Percentiles rank a stretch among this genome's conserved stretches.
Evolutionary conservation across 177 flowering plant genomes (phyloP).

Genomic region (Telopea speciosissima): DNA sequence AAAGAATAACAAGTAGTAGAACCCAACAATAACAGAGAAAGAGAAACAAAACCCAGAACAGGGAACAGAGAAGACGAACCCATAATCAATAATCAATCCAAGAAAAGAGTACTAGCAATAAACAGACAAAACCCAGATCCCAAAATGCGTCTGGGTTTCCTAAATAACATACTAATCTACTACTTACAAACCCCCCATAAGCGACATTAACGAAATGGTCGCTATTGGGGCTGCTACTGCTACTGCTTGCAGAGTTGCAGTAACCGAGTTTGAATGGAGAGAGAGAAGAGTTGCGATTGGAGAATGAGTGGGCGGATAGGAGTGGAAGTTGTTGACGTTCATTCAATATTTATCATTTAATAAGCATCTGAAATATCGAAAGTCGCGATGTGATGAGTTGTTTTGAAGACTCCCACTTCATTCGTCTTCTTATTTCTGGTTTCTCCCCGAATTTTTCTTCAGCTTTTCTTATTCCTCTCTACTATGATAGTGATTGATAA

Average conservation of each 20-base stretch:
- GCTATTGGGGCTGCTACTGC: not conserved
- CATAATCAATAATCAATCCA: constrained; percentile 38
- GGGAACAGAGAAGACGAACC: constrained; percentile 17
- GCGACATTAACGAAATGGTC: not conserved
- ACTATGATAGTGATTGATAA: too few relatives aligned
- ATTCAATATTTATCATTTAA: not conserved
- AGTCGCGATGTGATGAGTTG: not conserved
- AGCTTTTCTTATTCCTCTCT: not conserved
- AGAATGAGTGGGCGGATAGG: not conserved
- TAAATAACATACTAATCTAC: not conserved
- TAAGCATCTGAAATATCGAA: not conserved
- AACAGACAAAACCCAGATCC: constrained; percentile 24
- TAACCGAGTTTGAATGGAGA: not conserved
- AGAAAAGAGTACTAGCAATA: not conserved
- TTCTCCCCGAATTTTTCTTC: not conserved
- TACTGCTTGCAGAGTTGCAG: not conserved
- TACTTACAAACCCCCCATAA: not conserved
- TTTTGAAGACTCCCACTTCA: not conserved
- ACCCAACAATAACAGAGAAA: constrained; percentile 24
- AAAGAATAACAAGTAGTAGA: constrained; percentile 19
- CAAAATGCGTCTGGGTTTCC: constrained; percentile 23
- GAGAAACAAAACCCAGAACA: constrained; percentile 26
- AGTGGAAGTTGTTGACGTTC: not conserved
- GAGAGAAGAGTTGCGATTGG: not conserved
- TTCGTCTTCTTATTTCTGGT: not conserved